A percentile compares a stretch with the other conserved stretches of the same genome.
Evolutionary conservation across 805 yeast genomes (phyloP).

Genomic region (Komagataella mondaviorum): DNA sequence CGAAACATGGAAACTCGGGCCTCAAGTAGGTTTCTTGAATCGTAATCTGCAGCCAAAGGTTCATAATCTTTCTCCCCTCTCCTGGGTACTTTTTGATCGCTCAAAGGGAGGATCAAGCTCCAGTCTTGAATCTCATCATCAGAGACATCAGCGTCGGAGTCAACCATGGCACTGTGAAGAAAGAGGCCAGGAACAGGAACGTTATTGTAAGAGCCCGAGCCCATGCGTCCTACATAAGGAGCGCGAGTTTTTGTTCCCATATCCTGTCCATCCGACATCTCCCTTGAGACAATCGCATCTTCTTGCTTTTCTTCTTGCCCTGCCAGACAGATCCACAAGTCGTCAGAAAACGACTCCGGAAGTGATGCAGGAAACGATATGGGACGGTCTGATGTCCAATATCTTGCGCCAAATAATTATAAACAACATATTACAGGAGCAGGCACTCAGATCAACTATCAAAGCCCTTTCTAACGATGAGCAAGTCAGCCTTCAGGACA

Average conservation of each 20-base stretch:
- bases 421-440: not conserved
- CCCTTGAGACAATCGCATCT: not conserved
- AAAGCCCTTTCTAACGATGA: not conserved
- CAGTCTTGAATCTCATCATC: constrained; percentile 34
- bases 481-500: not conserved
- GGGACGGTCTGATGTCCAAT: constrained; percentile 1
- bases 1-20: constrained; percentile 62
- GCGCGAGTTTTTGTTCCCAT: not conserved
- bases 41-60: constrained; percentile 27
- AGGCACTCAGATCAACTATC: not conserved
- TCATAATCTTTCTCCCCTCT: constrained; percentile 81
- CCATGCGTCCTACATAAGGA: not conserved
- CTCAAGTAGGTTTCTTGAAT: constrained; percentile 22
- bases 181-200: not conserved
- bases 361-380: not conserved
- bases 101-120: constrained; percentile 23
- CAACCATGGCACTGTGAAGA: not conserved
- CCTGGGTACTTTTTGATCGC: constrained; percentile 32
- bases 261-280: not conserved
- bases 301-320: not conserved
- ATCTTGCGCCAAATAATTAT: not conserved
- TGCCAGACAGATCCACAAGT: not conserved
- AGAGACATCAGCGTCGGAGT: not conserved
- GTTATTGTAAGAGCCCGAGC: constrained; percentile 6
- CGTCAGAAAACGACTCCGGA: not conserved